These are phyloP conservation scores for Termitomyces sp. DNA, from an alignment of 768 basidiomycete genomes.

Conservation along the genomic window DNA sequence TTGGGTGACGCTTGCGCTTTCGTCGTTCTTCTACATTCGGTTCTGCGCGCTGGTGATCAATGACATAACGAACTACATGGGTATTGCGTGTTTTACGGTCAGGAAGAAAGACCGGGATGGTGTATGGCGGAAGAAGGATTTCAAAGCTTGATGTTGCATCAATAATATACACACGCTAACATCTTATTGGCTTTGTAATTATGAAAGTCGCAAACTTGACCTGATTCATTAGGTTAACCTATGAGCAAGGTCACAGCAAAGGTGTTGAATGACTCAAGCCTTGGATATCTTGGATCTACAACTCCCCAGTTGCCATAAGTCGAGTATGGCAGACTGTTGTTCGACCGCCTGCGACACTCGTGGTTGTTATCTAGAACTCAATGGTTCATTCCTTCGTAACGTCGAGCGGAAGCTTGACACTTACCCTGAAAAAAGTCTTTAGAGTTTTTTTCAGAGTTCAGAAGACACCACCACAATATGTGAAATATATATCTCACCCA, in stretches of 20 bases:
- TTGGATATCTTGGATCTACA: too few species aligned
- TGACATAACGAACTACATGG: constrained; percentile 87
- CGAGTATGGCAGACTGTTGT: not conserved
- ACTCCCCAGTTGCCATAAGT: not conserved
- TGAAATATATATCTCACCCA: not conserved
- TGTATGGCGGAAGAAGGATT: constrained; percentile 39
- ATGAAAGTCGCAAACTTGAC: not conserved
- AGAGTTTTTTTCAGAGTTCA: not conserved
- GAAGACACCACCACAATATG: not conserved
- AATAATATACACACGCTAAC: not conserved
- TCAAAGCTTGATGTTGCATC: constrained; percentile 7
- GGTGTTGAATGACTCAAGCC: too few species aligned
- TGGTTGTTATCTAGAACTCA: constrained; percentile 7
- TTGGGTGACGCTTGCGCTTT: constrained; percentile 30
- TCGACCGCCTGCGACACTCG: constrained; percentile 5
- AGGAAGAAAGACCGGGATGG: constrained; percentile 73
- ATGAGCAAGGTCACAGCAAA: too few species aligned
- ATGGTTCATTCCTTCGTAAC: constrained; percentile 9
- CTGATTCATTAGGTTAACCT: not conserved
- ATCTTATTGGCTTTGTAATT: not conserved
- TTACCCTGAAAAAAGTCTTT: not conserved
- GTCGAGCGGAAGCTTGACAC: not conserved
- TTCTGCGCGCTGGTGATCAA: constrained; percentile 80
- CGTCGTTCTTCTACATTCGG: constrained; percentile 64
- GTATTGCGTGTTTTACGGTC: constrained; percentile 93